These are phyloP conservation scores for Angophora floribunda DNA, from an alignment of 345 rosid species.

Conservation along the genomic window DNA sequence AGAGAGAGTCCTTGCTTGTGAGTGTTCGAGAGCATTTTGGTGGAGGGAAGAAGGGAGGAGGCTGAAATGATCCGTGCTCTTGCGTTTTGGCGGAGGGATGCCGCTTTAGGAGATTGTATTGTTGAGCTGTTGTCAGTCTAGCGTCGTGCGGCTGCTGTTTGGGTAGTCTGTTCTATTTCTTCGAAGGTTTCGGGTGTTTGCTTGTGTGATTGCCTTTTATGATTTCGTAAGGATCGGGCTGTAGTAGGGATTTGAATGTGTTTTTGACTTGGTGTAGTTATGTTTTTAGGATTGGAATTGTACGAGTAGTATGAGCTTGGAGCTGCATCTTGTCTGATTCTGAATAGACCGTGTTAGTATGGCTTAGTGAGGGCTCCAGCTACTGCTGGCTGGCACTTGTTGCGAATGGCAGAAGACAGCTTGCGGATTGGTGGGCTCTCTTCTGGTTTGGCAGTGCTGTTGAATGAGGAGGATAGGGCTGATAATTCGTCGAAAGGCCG, in stretches of 20 bases:
- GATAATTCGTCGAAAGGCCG: constrained; percentile 39
- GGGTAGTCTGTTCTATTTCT: not conserved
- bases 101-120: not conserved
- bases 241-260: not conserved
- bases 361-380: not conserved
- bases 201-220: not conserved
- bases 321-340: not conserved
- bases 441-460: constrained; percentile 86
- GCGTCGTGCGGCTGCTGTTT: not conserved
- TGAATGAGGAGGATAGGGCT: constrained; percentile 51
- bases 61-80: not conserved
- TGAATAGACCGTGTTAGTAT: not conserved
- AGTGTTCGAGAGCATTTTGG: not conserved
- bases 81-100: not conserved
- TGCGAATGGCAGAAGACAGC: constrained; percentile 76
- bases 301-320: not conserved
- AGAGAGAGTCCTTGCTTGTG: not conserved
- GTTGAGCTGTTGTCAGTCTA: not conserved
- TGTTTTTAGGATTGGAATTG: not conserved
- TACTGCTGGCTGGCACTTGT: not conserved
- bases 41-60: not conserved
- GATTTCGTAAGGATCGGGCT: not conserved
- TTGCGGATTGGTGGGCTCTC: constrained; percentile 54
- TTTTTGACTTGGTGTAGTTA: not conserved
- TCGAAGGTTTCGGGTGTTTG: not conserved